Percentiles rank a stretch among this genome's conserved stretches.
Evolutionary conservation across 257 asterid species (phyloP).

Genomic region (Rehmannia glutinosa): DNA sequence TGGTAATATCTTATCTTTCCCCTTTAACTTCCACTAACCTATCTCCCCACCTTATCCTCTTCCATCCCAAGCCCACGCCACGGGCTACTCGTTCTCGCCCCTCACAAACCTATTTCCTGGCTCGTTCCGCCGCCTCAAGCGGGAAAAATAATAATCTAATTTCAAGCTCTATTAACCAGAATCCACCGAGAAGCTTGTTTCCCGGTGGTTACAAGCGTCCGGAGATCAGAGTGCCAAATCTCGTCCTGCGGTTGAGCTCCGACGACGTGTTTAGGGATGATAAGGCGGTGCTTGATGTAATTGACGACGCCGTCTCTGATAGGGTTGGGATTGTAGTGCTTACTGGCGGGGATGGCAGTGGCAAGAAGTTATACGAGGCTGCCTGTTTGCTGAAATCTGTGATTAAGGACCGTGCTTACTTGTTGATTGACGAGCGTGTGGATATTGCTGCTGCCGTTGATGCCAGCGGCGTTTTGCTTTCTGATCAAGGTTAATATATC

Average conservation of each 20-base stretch:
- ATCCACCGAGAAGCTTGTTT: slow-evolving; percentile 60
- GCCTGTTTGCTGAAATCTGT: slow-evolving; percentile 76
- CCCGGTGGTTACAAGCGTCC: slow-evolving; percentile 97
- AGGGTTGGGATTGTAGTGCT: slow-evolving; percentile 79
- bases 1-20: too few species aligned
- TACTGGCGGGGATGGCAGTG: slow-evolving; percentile 52
- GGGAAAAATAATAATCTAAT: too few species aligned
- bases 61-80: too few species aligned
- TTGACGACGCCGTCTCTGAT: slow-evolving; percentile 56
- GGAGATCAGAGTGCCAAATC: slow-evolving; percentile 66
- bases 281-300: slow-evolving; percentile 34
- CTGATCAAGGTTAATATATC: slow-evolving; percentile 78
- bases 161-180: slow-evolving; percentile 15
- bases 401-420: slow-evolving; percentile 68
- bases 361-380: slow-evolving; percentile 69
- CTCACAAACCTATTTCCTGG: too few species aligned
- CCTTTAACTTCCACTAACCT: too few species aligned
- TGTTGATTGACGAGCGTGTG: slow-evolving; percentile 83
- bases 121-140: too few species aligned
- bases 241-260: slow-evolving; percentile 53
- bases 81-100: too few species aligned
- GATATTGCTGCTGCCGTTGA: slow-evolving; percentile 82
- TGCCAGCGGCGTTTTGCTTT: slow-evolving; percentile 89
- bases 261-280: slow-evolving; percentile 49
- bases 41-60: too few species aligned